Percentiles rank a stretch among this genome's conserved stretches.
phyloP scores from a whole-genome alignment of 495 filamentous ascomycete genomes.

The Extremus antarcticus region DNA sequence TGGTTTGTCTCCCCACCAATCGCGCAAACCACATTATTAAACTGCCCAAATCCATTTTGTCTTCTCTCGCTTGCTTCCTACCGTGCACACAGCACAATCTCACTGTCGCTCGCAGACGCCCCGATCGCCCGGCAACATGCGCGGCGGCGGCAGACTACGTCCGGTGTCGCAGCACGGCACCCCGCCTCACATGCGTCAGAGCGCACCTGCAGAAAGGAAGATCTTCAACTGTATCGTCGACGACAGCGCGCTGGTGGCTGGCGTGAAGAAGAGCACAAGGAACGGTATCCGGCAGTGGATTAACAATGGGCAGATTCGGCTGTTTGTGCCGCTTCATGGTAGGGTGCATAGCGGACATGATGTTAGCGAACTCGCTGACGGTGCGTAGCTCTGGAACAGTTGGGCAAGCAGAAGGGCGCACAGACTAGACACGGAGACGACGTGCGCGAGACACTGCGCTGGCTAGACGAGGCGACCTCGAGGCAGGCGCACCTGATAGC shows the following conservation, averaged over 20 bases:
- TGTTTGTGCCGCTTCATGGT: constrained; percentile 63
- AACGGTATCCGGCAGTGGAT: constrained; percentile 56
- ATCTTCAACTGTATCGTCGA: constrained; percentile 66
- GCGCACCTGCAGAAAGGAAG: constrained; percentile 39
- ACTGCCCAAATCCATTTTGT: neutral
- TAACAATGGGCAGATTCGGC: constrained; percentile 48
- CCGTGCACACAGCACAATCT: neutral
- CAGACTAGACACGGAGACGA: constrained; percentile 47
- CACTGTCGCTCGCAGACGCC: constrained; percentile 9
- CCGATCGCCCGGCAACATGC: constrained; percentile 12
- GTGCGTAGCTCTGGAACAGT: constrained; percentile 42
- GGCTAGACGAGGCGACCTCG: constrained; percentile 51
- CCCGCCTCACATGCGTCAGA: constrained; percentile 13
- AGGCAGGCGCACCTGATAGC: constrained; percentile 36
- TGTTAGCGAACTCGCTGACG: neutral
- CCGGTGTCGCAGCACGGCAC: constrained; percentile 15
- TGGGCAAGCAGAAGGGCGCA: constrained; percentile 45
- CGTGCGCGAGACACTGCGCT: constrained; percentile 52
- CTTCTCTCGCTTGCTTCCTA: neutral
- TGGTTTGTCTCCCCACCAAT: neutral
- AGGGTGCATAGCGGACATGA: constrained; percentile 20
- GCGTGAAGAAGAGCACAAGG: constrained; percentile 46
- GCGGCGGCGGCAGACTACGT: constrained; percentile 4
- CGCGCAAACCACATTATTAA: neutral
- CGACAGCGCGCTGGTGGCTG: constrained; percentile 58